Base-by-base conservation (phyloP, 805 yeast genomes). In the Wickerhamiella lipophila region DNA sequence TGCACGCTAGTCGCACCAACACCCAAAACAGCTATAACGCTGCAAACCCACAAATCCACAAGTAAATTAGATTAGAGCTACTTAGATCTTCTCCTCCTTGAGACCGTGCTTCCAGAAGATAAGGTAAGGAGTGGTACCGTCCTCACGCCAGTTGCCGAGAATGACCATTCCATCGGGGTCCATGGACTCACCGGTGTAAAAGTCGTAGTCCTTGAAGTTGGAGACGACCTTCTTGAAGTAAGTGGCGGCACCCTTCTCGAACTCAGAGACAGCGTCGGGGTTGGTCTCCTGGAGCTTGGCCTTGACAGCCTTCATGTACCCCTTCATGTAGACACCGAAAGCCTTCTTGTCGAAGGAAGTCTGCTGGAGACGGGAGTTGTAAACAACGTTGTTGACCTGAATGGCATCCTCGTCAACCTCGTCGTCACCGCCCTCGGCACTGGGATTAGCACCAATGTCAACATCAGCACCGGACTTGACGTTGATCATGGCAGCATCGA, bases 21-120 rank as follows among this genome's bases (percentile, higher is more conserved):
- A 25, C 27, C 6, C 27, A 25, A 25, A 25, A 25, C 27, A 6
- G 9, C 27, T 25, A 25, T n/a, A n/a, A n/a, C n/a, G n/a, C n/a
- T n/a, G n/a, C n/a, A n/a, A n/a, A n/a, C n/a, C n/a, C n/a, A 9
- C 27, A 25, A 19, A 16, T 36, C 9, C 22, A 11, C 6, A 27
- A 27, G 16, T 23, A 26, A 26, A 5, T 27, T n/a, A 27, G 16
- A 27, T 41, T 41, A 42, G 22, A 38, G 42, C 42, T 38, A 38
- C 66, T 81, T 87, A 89, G 77, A 89, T 77, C 82, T 92, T 92
- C 71, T 76, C 79, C 70, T 79, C 85, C 63, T 69, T 74, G 61
- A 84, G 80, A 79, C 98, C 98, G 74, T 92, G 98, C 77, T 89
- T 92, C 98, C 98, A 92, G 82, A 88, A 81, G 59, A 88, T 86